Conservation (phyloP, 306 rosid species). For the cucumber (Cucumis sativus) region Cucumber_9930_V3 NC_026657.2:22729501-22730000, state of each 20-base stretch:
- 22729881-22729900: background rate
- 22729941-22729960: background rate
- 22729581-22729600: slow-evolving; percentile 43
- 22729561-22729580: slow-evolving; percentile 65
- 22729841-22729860: background rate
- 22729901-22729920: background rate
- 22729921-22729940: background rate
- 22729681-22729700: slow-evolving; percentile 16
- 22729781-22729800: background rate
- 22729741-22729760: background rate
- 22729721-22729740: slow-evolving; percentile 6
- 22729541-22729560: slow-evolving; percentile 58
- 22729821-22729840: background rate
- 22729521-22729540: slow-evolving; percentile 15
- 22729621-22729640: slow-evolving; percentile 21
- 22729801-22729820: background rate
- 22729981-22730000: too few species aligned
- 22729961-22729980: too few species aligned
- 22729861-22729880: too few species aligned
- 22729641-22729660: slow-evolving; percentile 24
- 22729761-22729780: background rate
- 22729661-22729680: slow-evolving; percentile 28
- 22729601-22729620: slow-evolving; percentile 28
- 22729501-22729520: slow-evolving; percentile 5
- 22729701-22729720: slow-evolving; percentile 19